phyloP scores from a whole-genome alignment of 495 filamentous ascomycete genomes.

The Glutinoglossum americanum region DNA sequence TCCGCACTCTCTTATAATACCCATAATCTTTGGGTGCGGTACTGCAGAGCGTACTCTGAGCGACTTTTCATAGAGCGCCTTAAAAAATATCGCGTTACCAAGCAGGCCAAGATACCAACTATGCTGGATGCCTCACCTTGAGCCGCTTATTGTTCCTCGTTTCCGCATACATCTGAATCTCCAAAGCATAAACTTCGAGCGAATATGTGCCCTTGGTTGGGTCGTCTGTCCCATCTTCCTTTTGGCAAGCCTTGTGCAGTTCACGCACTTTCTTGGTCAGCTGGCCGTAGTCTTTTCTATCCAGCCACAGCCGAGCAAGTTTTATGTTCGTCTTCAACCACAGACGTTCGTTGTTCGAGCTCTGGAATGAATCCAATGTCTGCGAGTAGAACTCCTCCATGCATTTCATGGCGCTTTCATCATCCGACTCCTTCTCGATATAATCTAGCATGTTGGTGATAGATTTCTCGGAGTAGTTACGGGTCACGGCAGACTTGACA shows the following conservation, averaged over 20 bases:
- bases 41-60: slow-evolving; percentile 84
- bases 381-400: slow-evolving; percentile 94
- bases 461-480: slow-evolving; percentile 97
- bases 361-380: slow-evolving; percentile 85
- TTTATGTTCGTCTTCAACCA: slow-evolving; percentile 99
- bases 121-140: slow-evolving; percentile 30
- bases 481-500: slow-evolving; percentile 87
- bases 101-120: slow-evolving; percentile 5
- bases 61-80: slow-evolving; percentile 70
- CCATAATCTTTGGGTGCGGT: slow-evolving; percentile 96
- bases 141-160: slow-evolving; percentile 93
- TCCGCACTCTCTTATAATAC: slow-evolving; percentile 93
- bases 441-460: slow-evolving; percentile 99
- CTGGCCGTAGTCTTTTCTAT: slow-evolving; percentile 67
- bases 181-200: slow-evolving; percentile 85
- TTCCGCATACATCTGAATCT: slow-evolving; percentile 97
- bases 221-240: slow-evolving; percentile 76
- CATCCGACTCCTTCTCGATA: slow-evolving; percentile 82
- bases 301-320: slow-evolving; percentile 72
- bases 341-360: slow-evolving; percentile 87
- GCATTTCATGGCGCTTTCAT: slow-evolving; percentile 53
- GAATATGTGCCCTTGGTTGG: slow-evolving; percentile 91
- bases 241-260: slow-evolving; percentile 75
- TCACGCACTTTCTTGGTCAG: slow-evolving; percentile 71
- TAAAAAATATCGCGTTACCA: slow-evolving; percentile 5